Evolutionary conservation across 1,284 basidiomycete genomes (phyloP), one percentile per base, ranked within the genome.

Genomic region (Naganishia sp.): DNA sequence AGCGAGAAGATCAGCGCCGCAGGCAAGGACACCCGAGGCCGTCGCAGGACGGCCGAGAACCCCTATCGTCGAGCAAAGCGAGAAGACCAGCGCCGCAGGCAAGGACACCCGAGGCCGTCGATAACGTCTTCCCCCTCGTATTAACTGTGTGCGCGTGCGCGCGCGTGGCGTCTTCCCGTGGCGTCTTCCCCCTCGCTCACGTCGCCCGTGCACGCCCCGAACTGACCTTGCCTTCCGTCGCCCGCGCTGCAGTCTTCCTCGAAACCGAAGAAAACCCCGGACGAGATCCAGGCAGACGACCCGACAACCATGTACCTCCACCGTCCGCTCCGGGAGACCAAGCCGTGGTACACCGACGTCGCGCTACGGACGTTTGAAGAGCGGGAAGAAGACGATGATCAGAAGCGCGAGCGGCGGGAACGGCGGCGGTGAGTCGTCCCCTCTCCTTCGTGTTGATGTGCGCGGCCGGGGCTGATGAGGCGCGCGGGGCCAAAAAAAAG

Each of bases 321-420:
- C 43, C 72, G 80, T 43, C 78, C 80, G 0, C 78, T 78, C 11
- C 70, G 75, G 25, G 80, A 81, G 70, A 79, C 78, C 3, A 77
- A 77, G 65, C 79, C 80, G 5, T 81, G 80, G 80, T 81, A 80
- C 63, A 72, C 75, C 2, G 77, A 80, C 67, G 68, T 69, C 16
- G 75, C 78, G 7, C 68, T 81, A 42, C 73, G 73, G 60, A 71
- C 74, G 13, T 71, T 73, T 23, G 78, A 80, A 39, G 78, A 81
- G 42, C 73, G 70, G 44, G 55, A 59, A 2, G 70, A 70, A 9
- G 77, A 75, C 2, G 77, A 79, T 5, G 28, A 28, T 5, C 3
- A 77, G 42, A 75, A 75, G 0, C 72, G 75, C 52, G 69, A 71
- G n/a, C 67, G 75, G 7, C 66, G 78, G n/a, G 77, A 72, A 36